phyloP scores from a whole-genome alignment of 257 asterid species.

The Nicotiana noctiflora region DNA sequence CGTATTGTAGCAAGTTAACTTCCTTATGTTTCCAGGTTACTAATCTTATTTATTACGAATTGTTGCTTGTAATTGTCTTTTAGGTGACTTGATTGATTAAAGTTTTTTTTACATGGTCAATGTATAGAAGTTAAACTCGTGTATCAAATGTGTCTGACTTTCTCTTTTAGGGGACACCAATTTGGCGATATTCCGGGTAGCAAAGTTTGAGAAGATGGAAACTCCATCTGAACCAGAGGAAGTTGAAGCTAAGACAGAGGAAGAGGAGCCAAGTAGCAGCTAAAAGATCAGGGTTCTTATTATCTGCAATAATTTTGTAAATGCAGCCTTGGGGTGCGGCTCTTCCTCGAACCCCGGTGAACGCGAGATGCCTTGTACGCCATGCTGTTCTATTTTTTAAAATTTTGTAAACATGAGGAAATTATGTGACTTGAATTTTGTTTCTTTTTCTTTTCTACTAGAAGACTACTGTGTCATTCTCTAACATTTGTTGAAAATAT shows the following conservation, averaged over 20 bases:
- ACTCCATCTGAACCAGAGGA: conserved; percentile 22
- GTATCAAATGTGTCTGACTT: not conserved
- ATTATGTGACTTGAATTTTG: not conserved
- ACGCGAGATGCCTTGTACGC: too few species aligned
- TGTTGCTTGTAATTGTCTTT: too few species aligned
- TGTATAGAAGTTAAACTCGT: not conserved
- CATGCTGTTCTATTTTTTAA: too few species aligned
- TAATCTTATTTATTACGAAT: not conserved
- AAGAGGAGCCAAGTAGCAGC: conserved; percentile 12
- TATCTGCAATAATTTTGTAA: not conserved
- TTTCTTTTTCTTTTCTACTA: not conserved
- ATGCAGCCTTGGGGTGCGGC: too few species aligned
- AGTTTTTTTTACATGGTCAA: not conserved
- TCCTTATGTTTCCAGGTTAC: not conserved
- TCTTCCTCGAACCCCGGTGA: too few species aligned
- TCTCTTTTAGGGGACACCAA: conserved; percentile 54
- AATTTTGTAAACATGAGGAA: not conserved
- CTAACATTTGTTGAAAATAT: too few species aligned
- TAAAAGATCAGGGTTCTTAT: not conserved
- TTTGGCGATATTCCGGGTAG: conserved; percentile 66
- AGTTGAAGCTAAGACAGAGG: conserved; percentile 18
- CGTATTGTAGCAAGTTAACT: not conserved
- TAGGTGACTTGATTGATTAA: not conserved
- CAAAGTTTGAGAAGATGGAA: conserved; percentile 42
- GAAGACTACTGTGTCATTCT: not conserved